Evolutionary conservation across 306 rosid species (phyloP).

Genomic region (Corylus avellana): DNA sequence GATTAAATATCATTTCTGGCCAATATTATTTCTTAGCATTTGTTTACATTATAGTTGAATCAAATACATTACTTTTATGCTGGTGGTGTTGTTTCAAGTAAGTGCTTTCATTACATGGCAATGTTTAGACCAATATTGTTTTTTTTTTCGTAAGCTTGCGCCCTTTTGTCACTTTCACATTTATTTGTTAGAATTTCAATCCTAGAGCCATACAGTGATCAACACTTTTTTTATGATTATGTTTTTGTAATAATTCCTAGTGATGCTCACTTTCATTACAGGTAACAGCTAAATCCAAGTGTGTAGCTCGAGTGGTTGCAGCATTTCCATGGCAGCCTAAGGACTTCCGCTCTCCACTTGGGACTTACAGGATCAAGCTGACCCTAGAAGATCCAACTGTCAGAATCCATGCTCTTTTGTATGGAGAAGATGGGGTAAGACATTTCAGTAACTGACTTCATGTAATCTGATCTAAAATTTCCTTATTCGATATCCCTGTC

Average conservation of each 20-base stretch:
- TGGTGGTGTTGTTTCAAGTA: background rate
- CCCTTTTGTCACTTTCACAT: background rate
- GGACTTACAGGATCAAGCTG: conserved; percentile 47
- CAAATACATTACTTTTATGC: background rate
- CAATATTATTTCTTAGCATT: background rate
- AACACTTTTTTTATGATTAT: background rate
- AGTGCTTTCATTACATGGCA: background rate
- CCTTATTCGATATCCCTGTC: background rate
- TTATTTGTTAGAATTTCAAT: background rate
- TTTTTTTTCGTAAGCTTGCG: too few species aligned
- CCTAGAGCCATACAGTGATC: background rate
- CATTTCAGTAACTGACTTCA: background rate
- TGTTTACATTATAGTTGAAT: background rate
- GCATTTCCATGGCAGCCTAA: conserved; percentile 44
- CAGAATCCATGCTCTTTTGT: conserved; percentile 62
- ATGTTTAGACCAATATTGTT: background rate
- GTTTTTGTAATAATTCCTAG: background rate
- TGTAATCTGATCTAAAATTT: background rate
- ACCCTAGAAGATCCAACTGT: conserved; percentile 80
- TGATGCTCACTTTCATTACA: conserved; percentile 19
- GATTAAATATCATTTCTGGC: too few species aligned
- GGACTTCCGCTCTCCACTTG: conserved; percentile 32
- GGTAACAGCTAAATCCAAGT: conserved; percentile 63
- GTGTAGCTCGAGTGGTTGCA: conserved; percentile 62
- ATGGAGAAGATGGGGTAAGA: conserved; percentile 67